Conservation (phyloP, 73 alveolate species). For the Tetrahymena malaccensis region DNA sequence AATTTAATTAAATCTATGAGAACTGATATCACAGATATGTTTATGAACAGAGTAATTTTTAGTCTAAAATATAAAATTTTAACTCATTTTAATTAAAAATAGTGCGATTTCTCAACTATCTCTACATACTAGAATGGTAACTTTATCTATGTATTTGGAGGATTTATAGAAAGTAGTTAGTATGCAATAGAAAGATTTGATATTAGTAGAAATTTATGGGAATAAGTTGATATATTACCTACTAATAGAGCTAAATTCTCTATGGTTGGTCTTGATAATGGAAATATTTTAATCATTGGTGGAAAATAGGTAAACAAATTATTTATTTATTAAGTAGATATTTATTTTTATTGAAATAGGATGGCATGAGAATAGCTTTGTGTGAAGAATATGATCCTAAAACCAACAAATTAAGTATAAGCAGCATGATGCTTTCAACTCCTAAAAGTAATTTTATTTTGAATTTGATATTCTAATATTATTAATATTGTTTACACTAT, state of each 20-base stretch:
- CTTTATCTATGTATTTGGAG: background rate
- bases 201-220: background rate
- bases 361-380: conserved; percentile 58
- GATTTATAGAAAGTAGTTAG: background rate
- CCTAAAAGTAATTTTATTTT: background rate
- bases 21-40: background rate
- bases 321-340: background rate
- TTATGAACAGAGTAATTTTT: background rate
- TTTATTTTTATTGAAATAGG: background rate
- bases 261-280: conserved; percentile 17
- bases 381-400: conserved; percentile 54
- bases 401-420: conserved; percentile 30
- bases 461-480: background rate
- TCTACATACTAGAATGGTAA: background rate
- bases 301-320: conserved; percentile 49
- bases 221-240: conserved; percentile 1
- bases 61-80: background rate
- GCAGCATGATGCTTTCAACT: conserved; percentile 31
- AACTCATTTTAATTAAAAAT: background rate
- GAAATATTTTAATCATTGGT: conserved; percentile 62
- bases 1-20: background rate
- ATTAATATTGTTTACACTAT: background rate
- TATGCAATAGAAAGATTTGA: background rate
- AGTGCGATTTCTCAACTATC: background rate
- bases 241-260: conserved; percentile 53